Evolutionary conservation across 169 alveolate species (phyloP).

Genomic region (Babesia bovis): DNA sequence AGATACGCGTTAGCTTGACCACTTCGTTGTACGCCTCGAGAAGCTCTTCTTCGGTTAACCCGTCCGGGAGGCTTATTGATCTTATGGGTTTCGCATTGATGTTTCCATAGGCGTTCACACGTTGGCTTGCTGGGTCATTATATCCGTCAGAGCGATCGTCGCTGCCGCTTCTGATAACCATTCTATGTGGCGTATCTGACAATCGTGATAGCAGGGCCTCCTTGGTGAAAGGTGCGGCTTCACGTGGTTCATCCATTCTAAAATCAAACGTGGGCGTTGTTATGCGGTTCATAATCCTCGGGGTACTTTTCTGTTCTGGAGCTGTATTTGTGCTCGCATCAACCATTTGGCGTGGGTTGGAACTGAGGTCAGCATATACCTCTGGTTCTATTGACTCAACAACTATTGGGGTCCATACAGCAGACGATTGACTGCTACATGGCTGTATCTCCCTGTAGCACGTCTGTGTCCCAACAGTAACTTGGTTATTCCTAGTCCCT

Average conservation of each 20-base stretch:
- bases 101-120: not conserved
- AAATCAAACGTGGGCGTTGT: too few relatives aligned
- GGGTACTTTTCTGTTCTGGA: too few relatives aligned
- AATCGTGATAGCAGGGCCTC: conserved; percentile 15
- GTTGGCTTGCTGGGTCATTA: not conserved
- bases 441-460: too few relatives aligned
- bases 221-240: conserved; percentile 9
- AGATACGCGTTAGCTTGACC: conserved; percentile 18
- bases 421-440: too few relatives aligned
- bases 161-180: not conserved
- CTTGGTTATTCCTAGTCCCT: not conserved
- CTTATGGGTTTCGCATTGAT: not conserved
- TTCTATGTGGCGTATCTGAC: not conserved
- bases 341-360: too few relatives aligned
- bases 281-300: too few relatives aligned
- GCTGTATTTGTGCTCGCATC: too few relatives aligned
- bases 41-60: conserved; percentile 29
- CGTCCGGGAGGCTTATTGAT: conserved; percentile 4
- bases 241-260: too few relatives aligned
- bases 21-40: conserved; percentile 64
- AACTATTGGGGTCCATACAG: not conserved
- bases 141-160: not conserved
- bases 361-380: too few relatives aligned
- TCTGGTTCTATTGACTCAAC: not conserved
- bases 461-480: not conserved